These are phyloP conservation scores for Spirogloea muscicola DNA, from an alignment of 139 green algal species.

Conservation along the genomic window DNA sequence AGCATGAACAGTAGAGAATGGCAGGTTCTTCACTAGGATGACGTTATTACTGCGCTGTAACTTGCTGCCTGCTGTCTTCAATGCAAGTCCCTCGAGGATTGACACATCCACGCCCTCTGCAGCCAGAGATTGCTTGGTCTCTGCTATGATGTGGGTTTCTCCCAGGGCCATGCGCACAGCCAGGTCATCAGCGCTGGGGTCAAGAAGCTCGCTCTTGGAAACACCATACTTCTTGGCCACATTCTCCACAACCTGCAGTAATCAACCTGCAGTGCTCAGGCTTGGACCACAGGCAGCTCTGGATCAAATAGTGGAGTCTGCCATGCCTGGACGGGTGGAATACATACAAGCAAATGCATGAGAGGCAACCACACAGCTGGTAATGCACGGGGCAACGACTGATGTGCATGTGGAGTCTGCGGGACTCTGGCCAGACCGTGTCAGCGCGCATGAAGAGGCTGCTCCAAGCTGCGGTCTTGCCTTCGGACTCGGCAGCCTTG, in stretches of 20 bases:
- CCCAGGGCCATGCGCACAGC: slow-evolving; percentile 86
- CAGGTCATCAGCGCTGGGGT: slow-evolving; percentile 58
- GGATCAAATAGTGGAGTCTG: too few relatives aligned
- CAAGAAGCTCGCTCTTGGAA: slow-evolving; percentile 82
- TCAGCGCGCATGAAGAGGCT: slow-evolving; percentile 95
- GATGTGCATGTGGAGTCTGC: too few relatives aligned
- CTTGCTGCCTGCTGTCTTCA: slow-evolving; percentile 55
- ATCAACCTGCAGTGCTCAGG: too few relatives aligned
- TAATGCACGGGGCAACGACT: too few relatives aligned
- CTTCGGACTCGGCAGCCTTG: slow-evolving; percentile 62
- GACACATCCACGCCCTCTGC: slow-evolving; percentile 68
- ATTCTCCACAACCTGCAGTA: slow-evolving; percentile 69
- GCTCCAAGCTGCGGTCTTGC: slow-evolving; percentile 85
- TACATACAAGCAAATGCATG: too few relatives aligned
- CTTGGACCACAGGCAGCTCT: too few relatives aligned
- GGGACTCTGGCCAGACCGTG: slow-evolving; percentile 66
- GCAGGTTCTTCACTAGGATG: slow-evolving; percentile 96
- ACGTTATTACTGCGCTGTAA: slow-evolving; percentile 56
- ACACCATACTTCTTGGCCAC: slow-evolving; percentile 85
- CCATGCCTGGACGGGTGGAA: too few relatives aligned
- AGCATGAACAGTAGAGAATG: slow-evolving; percentile 70
- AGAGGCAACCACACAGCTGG: too few relatives aligned
- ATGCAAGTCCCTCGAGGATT: slow-evolving; percentile 74
- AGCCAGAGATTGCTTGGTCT: slow-evolving; percentile 82
- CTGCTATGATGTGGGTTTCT: slow-evolving; percentile 85